A percentile compares a stretch with the other conserved stretches of the same genome.
These are phyloP conservation scores for Penicillium paneum DNA, from an alignment of 2,329 filamentous ascomycete genomes.

Conservation along the genomic window DNA sequence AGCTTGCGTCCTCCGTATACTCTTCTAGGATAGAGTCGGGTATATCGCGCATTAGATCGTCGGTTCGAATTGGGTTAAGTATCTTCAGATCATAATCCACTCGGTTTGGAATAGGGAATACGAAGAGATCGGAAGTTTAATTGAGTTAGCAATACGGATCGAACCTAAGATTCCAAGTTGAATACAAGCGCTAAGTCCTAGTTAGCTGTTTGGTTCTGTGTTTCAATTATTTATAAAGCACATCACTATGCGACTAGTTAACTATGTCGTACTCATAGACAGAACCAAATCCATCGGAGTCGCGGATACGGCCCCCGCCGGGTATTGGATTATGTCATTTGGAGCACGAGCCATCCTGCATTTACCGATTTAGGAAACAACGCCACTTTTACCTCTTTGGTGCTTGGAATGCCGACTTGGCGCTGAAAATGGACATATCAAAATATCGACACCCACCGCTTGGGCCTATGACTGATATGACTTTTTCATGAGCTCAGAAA, in stretches of 20 bases:
- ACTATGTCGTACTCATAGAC: no score
- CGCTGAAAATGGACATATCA: background rate
- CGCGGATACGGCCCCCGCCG: background rate
- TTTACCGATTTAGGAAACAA: slow-evolving; percentile 7
- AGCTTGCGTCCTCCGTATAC: background rate
- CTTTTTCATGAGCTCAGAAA: background rate
- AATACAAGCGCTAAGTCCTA: background rate
- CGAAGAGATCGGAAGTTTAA: background rate
- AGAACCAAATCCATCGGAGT: no score
- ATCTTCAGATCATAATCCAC: background rate
- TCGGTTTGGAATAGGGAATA: background rate
- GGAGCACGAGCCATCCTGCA: slow-evolving; percentile 12
- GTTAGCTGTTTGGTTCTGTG: no score
- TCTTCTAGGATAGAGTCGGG: background rate
- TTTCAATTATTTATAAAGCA: no score
- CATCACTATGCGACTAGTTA: no score
- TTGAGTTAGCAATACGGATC: background rate
- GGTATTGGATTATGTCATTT: slow-evolving; percentile 4
- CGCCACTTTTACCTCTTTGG: slow-evolving; percentile 2
- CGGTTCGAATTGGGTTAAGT: background rate
- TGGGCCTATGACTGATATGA: background rate
- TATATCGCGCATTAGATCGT: background rate
- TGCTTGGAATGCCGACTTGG: background rate
- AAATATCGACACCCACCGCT: background rate
- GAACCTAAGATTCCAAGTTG: background rate